Conservation (phyloP, 2,329 filamentous ascomycete genomes). For the Claviceps humidiphila region DNA sequence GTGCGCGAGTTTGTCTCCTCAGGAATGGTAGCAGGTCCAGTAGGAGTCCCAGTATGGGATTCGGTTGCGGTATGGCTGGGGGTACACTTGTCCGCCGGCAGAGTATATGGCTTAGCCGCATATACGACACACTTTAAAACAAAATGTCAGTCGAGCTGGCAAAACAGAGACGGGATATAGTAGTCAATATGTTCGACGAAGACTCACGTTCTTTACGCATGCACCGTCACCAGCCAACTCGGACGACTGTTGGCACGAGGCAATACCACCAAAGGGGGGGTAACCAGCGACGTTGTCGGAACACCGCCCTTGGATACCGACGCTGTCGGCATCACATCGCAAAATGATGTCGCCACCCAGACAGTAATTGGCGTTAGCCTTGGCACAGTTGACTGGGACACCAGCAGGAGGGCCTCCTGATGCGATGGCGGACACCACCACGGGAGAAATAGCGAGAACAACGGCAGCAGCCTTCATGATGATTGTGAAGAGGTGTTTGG, state of each 20-base stretch:
- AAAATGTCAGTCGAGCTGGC: neutral
- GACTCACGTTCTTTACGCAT: slow-evolving; percentile 32
- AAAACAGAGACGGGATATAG: too few relatives aligned
- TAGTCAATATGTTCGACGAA: neutral
- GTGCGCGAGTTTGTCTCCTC: neutral
- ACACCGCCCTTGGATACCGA: slow-evolving; percentile 30
- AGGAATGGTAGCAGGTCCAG: too few relatives aligned
- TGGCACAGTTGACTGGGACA: slow-evolving; percentile 23
- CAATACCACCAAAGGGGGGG: slow-evolving; percentile 23
- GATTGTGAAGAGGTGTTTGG: neutral
- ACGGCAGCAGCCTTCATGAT: slow-evolving; percentile 23
- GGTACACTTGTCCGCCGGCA: slow-evolving; percentile 22
- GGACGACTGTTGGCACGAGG: slow-evolving; percentile 28
- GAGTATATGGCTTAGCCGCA: slow-evolving; percentile 23
- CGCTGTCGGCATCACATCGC: slow-evolving; percentile 24
- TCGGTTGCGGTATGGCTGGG: slow-evolving; percentile 13
- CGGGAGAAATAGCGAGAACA: slow-evolving; percentile 20
- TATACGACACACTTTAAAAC: slow-evolving; percentile 28
- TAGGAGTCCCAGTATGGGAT: neutral
- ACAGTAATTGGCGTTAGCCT: slow-evolving; percentile 30
- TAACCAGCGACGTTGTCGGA: slow-evolving; percentile 30
- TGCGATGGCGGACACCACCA: slow-evolving; percentile 23
- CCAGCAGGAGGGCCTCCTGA: slow-evolving; percentile 25
- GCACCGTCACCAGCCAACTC: slow-evolving; percentile 28
- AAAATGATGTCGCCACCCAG: slow-evolving; percentile 33